A percentile compares a stretch with the other conserved stretches of the same genome.
Conservation (phyloP, 139 green algal species). For the Monoraphidium neglectum region DNA sequence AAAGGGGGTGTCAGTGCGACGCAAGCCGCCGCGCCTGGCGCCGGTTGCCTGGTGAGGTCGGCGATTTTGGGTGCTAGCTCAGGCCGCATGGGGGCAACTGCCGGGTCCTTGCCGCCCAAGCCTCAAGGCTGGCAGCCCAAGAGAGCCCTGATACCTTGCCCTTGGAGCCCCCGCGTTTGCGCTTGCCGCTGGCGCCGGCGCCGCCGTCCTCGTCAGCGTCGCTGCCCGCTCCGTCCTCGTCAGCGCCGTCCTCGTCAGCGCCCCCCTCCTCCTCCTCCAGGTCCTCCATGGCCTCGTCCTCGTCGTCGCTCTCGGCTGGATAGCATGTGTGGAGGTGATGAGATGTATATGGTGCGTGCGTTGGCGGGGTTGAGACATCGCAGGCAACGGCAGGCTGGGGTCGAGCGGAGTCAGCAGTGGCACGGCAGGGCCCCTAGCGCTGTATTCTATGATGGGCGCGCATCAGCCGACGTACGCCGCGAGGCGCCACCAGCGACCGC, state of each 20-base stretch:
- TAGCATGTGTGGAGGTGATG: not conserved
- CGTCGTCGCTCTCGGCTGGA: conserved; percentile 15
- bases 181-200: conserved; percentile 24
- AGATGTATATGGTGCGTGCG: not conserved
- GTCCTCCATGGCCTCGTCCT: conserved; percentile 29
- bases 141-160: not conserved
- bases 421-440: not conserved
- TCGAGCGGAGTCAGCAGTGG: not conserved
- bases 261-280: conserved; percentile 29
- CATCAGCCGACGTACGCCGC: too few relatives aligned
- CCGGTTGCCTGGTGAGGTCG: too few relatives aligned
- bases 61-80: not conserved
- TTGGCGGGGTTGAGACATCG: not conserved
- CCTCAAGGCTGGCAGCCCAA: not conserved
- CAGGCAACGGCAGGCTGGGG: not conserved
- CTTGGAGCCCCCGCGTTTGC: conserved; percentile 20
- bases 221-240: conserved; percentile 19
- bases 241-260: conserved; percentile 38
- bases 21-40: too few relatives aligned
- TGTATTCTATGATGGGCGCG: not conserved
- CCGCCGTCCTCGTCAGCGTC: conserved; percentile 27
- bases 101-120: not conserved
- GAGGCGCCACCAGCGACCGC: too few relatives aligned
- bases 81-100: not conserved
- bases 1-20: too few relatives aligned